A percentile compares a stretch with the other conserved stretches of the same genome.
Conservation (phyloP, 345 rosid genomes). For the Cardamine chenopodiifolia region DNA sequence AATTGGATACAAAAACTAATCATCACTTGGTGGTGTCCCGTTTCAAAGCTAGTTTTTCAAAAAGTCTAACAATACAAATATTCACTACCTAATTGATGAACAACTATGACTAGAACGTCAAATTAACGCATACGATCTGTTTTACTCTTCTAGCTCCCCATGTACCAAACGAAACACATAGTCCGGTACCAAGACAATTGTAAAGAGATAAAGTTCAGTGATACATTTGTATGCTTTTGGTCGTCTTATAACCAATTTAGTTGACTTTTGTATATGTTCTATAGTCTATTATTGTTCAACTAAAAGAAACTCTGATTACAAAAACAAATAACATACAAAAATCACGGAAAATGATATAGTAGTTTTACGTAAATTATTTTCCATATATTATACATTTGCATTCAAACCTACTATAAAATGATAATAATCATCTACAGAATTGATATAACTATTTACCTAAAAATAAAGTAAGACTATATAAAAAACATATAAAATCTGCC, state of each 20-base stretch:
- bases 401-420: background rate
- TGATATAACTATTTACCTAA: background rate
- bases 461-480: background rate
- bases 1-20: constrained; percentile 36
- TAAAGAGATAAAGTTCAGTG: background rate
- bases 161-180: background rate
- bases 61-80: constrained; percentile 17
- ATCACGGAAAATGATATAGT: background rate
- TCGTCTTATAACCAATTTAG: too few relatives aligned
- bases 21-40: constrained; percentile 49
- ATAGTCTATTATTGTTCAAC: background rate
- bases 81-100: constrained; percentile 30
- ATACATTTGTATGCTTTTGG: background rate
- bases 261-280: background rate
- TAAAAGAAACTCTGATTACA: background rate
- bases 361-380: background rate
- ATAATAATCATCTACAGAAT: background rate
- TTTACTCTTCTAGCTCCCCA: background rate
- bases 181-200: background rate
- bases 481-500: background rate
- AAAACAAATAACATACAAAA: background rate
- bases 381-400: background rate
- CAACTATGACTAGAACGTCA: constrained; percentile 23
- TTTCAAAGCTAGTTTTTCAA: constrained; percentile 44
- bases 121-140: constrained; percentile 26